phyloP scores from a whole-genome alignment of 768 basidiomycete species.

The Mycena pura region DNA sequence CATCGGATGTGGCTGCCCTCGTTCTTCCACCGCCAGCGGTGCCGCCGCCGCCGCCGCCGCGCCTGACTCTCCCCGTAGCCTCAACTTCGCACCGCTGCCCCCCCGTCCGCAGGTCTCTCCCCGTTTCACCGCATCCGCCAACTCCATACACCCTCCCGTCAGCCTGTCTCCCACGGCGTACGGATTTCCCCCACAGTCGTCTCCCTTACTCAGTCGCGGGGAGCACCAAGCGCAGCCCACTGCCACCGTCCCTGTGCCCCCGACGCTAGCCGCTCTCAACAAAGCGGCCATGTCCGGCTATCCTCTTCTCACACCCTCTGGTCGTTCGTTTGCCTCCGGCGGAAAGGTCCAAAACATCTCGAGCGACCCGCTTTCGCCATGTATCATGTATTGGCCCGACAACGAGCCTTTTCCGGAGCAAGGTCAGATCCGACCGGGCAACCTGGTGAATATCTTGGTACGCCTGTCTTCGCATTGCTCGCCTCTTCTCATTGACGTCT shows the following conservation, averaged over 20 bases:
- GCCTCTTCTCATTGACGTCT: too few species aligned
- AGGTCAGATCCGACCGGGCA: constrained; percentile 74
- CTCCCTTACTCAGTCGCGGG: constrained; percentile 1
- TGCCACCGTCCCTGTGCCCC: too few species aligned
- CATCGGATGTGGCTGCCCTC: constrained; percentile 77
- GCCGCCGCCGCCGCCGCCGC: constrained; percentile 34
- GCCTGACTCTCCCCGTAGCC: constrained; percentile 36
- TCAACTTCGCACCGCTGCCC: neutral
- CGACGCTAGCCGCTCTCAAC: too few species aligned
- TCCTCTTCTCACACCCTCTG: constrained; percentile 85
- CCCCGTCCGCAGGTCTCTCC: constrained; percentile 19
- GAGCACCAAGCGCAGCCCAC: too few species aligned
- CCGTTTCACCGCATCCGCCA: constrained; percentile 20
- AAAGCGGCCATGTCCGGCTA: too few species aligned
- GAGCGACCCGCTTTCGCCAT: constrained; percentile 70
- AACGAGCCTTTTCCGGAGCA: constrained; percentile 85
- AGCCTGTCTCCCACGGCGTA: constrained; percentile 16
- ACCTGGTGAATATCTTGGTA: constrained; percentile 61
- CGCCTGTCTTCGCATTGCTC: constrained; percentile 32
- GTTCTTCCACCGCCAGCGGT: constrained; percentile 39
- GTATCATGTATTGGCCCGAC: constrained; percentile 91
- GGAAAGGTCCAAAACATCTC: constrained; percentile 85
- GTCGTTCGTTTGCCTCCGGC: constrained; percentile 75
- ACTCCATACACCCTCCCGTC: constrained; percentile 14
- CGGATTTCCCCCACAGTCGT: constrained; percentile 9